Base-by-base conservation (phyloP, 352 stramenopile species). In the Globisporangium perplexum region DNA sequence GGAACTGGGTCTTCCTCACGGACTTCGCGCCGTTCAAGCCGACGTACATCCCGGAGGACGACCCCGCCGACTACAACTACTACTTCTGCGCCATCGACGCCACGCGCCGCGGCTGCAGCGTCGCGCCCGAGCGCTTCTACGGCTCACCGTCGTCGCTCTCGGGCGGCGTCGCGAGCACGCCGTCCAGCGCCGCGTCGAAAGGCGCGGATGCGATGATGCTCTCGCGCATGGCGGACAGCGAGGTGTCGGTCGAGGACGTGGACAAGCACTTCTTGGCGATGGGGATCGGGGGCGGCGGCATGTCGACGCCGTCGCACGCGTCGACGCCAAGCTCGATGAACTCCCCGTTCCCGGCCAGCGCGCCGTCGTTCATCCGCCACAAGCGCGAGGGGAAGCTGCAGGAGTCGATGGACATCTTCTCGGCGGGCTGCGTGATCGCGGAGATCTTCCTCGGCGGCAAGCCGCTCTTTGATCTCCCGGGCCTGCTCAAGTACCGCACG, bases 361-460 rank as follows among this genome's bases (percentile, higher is more conserved):
- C 30, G 12, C 45, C 63, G 17, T 68, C 58, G 18, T 66, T 55
- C 18, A 65, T 69, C 45, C 63, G 72, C 4, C 53, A 58, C 20
- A 75, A 72, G 44, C 71, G 74, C 6, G 77, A 90, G 60, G 79
- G 83, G 10, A 80, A 62, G 48, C 70, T 93, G 38, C 60, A 83
- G 1, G 74, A 90, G 43, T 95, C 91, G 12, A 99, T 98, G 95
- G 97, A 99, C 73, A 94, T 99, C 47, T 99, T 99, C 72, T 98
- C 96, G 39, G 78, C 96, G 11, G 97, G 97, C 11, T 99, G 97
- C 71, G 91, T 98, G 4, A 97, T 99, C 39, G 95, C 97, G 12
- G 96, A 99, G 74, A 53, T 96, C 17, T 98, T 98, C 62, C 69
- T 98, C 17, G 97, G 96, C 60, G 97, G 96, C 20, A 97, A 98